Conservation (phyloP, 257 asterid species). For the Catharanthus roseus region DNA sequence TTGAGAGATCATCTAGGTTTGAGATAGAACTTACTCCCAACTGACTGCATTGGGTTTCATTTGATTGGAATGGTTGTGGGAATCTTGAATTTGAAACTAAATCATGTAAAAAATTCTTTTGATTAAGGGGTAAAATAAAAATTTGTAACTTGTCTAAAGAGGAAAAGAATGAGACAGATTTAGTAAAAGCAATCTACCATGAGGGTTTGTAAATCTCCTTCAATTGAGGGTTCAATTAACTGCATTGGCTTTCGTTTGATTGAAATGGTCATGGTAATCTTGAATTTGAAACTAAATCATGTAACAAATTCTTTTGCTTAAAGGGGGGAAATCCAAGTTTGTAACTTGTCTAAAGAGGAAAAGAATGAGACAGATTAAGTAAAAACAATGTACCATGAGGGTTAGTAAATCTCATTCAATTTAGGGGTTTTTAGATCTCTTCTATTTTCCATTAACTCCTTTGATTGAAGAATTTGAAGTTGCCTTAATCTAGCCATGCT, state of each 20-base stretch:
- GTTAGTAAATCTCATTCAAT: too few relatives aligned
- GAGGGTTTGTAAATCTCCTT: too few relatives aligned
- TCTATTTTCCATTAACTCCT: neutral
- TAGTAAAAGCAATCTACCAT: neutral
- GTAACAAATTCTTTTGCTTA: neutral
- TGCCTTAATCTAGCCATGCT: neutral
- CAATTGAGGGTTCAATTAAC: too few relatives aligned
- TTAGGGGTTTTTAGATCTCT: too few relatives aligned
- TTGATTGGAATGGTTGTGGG: neutral
- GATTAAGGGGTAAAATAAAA: too few relatives aligned
- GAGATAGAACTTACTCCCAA: neutral
- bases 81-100: neutral
- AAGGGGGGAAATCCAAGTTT: too few relatives aligned
- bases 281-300: neutral
- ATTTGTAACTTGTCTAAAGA: too few relatives aligned
- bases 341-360: neutral
- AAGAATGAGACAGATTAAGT: neutral
- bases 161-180: neutral
- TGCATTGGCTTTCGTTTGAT: neutral
- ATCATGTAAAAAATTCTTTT: too few relatives aligned
- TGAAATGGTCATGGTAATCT: neutral
- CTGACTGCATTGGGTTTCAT: neutral
- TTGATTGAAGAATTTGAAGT: constrained; percentile 1
- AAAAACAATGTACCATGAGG: neutral
- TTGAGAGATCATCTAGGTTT: neutral